Percentiles rank a stretch among this genome's conserved stretches.
phyloP scores from a whole-genome alignment of 345 rosid species.

The Conringia planisiliqua region DNA sequence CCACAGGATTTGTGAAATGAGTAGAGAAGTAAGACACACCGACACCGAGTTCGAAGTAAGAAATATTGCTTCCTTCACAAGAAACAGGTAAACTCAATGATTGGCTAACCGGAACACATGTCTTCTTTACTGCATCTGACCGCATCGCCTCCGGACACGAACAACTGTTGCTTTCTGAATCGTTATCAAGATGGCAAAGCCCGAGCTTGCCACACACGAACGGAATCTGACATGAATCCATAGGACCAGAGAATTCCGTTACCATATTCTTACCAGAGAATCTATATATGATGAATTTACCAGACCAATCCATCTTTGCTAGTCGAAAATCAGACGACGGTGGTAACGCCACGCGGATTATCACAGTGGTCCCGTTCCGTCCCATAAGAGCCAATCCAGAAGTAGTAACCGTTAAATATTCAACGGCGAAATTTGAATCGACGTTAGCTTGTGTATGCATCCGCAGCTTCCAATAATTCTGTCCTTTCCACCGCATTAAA shows the following conservation, averaged over 20 bases:
- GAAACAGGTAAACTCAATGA: constrained; percentile 48
- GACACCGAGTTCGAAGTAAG: constrained; percentile 46
- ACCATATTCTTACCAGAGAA: constrained; percentile 37
- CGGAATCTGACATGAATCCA: constrained; percentile 61
- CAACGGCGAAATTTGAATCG: constrained; percentile 40
- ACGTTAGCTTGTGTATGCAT: constrained; percentile 53
- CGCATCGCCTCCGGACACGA: constrained; percentile 63
- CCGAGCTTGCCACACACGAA: constrained; percentile 56
- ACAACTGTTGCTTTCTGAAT: constrained; percentile 43
- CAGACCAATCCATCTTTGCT: constrained; percentile 57
- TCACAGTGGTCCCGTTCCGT: constrained; percentile 49
- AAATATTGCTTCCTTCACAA: constrained; percentile 46
- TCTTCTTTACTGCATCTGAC: constrained; percentile 27
- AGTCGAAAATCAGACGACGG: constrained; percentile 51
- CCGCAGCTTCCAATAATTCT: constrained; percentile 68
- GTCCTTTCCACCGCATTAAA: constrained; percentile 54
- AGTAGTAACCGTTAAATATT: constrained; percentile 54
- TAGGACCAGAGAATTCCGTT: constrained; percentile 58
- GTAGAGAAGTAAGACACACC: constrained; percentile 58
- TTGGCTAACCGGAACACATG: constrained; percentile 50
- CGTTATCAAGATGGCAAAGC: constrained; percentile 42
- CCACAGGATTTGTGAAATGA: constrained; percentile 48
- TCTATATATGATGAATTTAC: constrained; percentile 49
- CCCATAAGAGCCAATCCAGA: constrained; percentile 64
- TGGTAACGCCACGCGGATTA: constrained; percentile 43